Evolutionary conservation across 2,329 filamentous ascomycete species (phyloP).

Genomic region (Sclerotinia spermophila): DNA sequence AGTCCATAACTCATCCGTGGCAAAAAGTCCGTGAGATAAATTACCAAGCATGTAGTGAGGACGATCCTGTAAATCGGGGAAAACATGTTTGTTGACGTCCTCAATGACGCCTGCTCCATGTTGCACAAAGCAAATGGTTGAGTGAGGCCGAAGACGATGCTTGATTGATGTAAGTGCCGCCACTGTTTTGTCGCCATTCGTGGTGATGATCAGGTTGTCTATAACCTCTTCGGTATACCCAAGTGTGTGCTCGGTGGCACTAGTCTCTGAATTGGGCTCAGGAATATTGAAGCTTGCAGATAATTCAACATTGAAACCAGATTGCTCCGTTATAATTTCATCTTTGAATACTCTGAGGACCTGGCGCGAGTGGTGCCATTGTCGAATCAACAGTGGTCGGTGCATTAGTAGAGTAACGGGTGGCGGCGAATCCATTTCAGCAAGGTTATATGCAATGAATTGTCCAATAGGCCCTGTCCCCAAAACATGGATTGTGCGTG

Average conservation of each 20-base stretch:
- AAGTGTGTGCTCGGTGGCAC: slow-evolving; percentile 17
- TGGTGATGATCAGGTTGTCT: slow-evolving; percentile 67
- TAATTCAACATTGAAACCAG: slow-evolving; percentile 36
- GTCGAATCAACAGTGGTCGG: slow-evolving; percentile 41
- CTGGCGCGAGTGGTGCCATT: slow-evolving; percentile 46
- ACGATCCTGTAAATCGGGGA: slow-evolving; percentile 59
- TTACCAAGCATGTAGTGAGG: slow-evolving; percentile 65
- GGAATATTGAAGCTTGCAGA: slow-evolving; percentile 25
- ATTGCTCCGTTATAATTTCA: slow-evolving; percentile 39
- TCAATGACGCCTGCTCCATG: slow-evolving; percentile 85
- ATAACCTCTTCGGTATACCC: slow-evolving; percentile 46
- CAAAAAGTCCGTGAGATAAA: slow-evolving; percentile 40
- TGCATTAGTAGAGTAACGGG: slow-evolving; percentile 62
- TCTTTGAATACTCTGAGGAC: slow-evolving; percentile 47
- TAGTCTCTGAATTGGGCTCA: slow-evolving; percentile 30
- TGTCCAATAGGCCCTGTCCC: slow-evolving; percentile 62
- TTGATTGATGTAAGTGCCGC: slow-evolving; percentile 56
- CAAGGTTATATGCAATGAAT: slow-evolving; percentile 63
- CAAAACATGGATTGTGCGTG: slow-evolving; percentile 55
- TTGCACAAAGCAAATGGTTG: slow-evolving; percentile 72
- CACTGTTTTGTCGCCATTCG: slow-evolving; percentile 56
- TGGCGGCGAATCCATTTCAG: slow-evolving; percentile 54
- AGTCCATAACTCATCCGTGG: slow-evolving; percentile 41
- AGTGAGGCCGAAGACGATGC: slow-evolving; percentile 63
- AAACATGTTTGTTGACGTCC: slow-evolving; percentile 66